Evolutionary conservation across 1,139 yeast genomes (phyloP), one percentile per base, ranked within the genome.

Genomic region (Neolecta irregularis): DNA sequence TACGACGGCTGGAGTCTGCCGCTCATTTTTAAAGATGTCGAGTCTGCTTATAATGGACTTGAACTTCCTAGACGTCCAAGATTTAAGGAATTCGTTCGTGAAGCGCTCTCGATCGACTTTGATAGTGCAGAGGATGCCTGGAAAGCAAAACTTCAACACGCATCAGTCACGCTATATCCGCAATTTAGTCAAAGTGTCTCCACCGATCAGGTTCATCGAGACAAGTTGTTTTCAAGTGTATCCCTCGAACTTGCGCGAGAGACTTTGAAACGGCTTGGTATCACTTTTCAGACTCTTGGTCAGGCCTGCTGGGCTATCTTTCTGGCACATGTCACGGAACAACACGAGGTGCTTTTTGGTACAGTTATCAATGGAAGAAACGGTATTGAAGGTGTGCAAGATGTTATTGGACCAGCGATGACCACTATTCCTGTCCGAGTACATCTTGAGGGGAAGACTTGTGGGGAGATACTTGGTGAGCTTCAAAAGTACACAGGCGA

Each of bases 341-440:
- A 18, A 24, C 6, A 18, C 12, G 34, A 36, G 18, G 44, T 44
- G 7, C 24, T 37, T 3, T 45, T 46, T 28, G 46, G 46, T 7
- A 37, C 46, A 6, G 44, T 46, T 11, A 26, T 40, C 6, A 36
- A 46, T 7, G 48, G 48, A 3, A 36, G 49, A 18, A 23, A 37
- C 8, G 25, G 28, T 7, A 30, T 35, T 8, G 40, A 37, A 21
- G 41, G 35, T 2, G 48, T 44, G 7, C 44, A 43, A 11, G 24
- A 22, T 5, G 35, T 39, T 19, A 35, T 43, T 13, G 48, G 46
- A 22, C 51, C 49, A 6, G 34, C 44, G 16, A 47, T 47, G 50
- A 41, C 34, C 6, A 42, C 48, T 2, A 22, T 42, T 8, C 47
- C 49, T 6, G 28, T 43, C 2, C 28, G 37, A 3, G 42, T 40